Evolutionary conservation across 352 stramenopile species (phyloP).

Genomic region (Pythium scleroteichum): DNA sequence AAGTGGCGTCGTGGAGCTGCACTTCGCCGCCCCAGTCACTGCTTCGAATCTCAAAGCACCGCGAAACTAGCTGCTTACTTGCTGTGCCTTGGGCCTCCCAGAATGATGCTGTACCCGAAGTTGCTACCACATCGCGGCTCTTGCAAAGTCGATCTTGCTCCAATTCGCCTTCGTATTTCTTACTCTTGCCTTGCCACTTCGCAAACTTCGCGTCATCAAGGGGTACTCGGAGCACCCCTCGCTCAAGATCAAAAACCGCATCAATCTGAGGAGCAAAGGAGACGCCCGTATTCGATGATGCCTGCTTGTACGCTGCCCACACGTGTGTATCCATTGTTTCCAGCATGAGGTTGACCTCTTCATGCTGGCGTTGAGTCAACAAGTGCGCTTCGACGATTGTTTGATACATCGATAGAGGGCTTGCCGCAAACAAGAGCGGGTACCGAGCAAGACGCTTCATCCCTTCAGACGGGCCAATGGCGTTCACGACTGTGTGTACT

Average conservation of each 20-base stretch:
- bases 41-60: slow-evolving; percentile 80
- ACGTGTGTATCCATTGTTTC: slow-evolving; percentile 83
- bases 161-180: slow-evolving; percentile 48
- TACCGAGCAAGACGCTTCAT: slow-evolving; percentile 63
- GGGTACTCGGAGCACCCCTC: slow-evolving; percentile 36
- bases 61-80: slow-evolving; percentile 6
- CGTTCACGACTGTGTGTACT: slow-evolving; percentile 71
- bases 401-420: slow-evolving; percentile 74
- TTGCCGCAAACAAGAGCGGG: slow-evolving; percentile 62
- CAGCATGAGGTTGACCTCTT: slow-evolving; percentile 70
- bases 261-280: slow-evolving; percentile 72
- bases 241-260: slow-evolving; percentile 69
- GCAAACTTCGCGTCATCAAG: slow-evolving; percentile 53
- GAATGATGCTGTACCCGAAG: neutral
- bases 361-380: slow-evolving; percentile 60
- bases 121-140: neutral
- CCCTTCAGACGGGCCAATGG: slow-evolving; percentile 48
- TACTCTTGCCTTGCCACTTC: slow-evolving; percentile 54
- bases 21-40: slow-evolving; percentile 88
- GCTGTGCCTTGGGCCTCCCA: neutral
- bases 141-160: slow-evolving; percentile 7
- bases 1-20: slow-evolving; percentile 81
- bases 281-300: slow-evolving; percentile 44
- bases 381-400: slow-evolving; percentile 74
- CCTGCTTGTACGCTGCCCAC: slow-evolving; percentile 78